phyloP scores from a whole-genome alignment of 163 green algal species.

The Chlorella variabilis region DNA sequence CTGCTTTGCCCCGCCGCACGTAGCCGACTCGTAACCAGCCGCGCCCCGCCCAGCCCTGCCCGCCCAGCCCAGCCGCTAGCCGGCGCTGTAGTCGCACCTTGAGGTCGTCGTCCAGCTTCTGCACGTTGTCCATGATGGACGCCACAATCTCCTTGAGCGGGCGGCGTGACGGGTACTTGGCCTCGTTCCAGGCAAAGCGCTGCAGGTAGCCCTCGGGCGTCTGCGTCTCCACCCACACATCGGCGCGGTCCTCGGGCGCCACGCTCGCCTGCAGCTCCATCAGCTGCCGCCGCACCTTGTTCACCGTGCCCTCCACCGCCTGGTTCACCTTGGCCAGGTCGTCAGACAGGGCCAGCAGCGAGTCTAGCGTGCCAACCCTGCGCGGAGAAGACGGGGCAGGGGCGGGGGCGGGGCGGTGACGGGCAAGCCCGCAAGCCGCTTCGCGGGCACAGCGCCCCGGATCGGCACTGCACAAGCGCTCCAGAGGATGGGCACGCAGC shows the following conservation, averaged over 20 bases:
- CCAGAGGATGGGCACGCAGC: too few relatives aligned
- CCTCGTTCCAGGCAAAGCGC: slow-evolving; percentile 96
- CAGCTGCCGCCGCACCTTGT: slow-evolving; percentile 91
- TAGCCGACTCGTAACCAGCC: too few relatives aligned
- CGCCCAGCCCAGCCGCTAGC: too few relatives aligned
- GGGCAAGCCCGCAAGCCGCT: too few relatives aligned
- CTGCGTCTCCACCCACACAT: slow-evolving; percentile 84
- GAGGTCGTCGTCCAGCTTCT: slow-evolving; percentile 94
- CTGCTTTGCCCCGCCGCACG: too few relatives aligned
- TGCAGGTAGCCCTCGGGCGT: slow-evolving; percentile 85
- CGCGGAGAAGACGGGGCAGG: too few relatives aligned
- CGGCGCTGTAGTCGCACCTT: too few relatives aligned
- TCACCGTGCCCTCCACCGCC: slow-evolving; percentile 83
- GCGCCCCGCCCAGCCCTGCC: too few relatives aligned
- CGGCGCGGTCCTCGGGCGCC: slow-evolving; percentile 39
- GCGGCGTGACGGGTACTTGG: slow-evolving; percentile 91
- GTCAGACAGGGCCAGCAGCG: slow-evolving; percentile 91
- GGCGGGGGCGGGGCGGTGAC: too few relatives aligned
- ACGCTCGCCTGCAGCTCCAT: slow-evolving; percentile 63
- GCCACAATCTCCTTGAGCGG: slow-evolving; percentile 91
- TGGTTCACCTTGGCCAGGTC: slow-evolving; percentile 90
- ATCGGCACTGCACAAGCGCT: too few relatives aligned
- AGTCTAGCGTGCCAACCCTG: slow-evolving; percentile 95
- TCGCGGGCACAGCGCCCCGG: too few relatives aligned
- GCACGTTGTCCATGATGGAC: slow-evolving; percentile 87